Conservation (phyloP, 2,329 filamentous ascomycete genomes). For the Xylariaceae sp. region DNA sequence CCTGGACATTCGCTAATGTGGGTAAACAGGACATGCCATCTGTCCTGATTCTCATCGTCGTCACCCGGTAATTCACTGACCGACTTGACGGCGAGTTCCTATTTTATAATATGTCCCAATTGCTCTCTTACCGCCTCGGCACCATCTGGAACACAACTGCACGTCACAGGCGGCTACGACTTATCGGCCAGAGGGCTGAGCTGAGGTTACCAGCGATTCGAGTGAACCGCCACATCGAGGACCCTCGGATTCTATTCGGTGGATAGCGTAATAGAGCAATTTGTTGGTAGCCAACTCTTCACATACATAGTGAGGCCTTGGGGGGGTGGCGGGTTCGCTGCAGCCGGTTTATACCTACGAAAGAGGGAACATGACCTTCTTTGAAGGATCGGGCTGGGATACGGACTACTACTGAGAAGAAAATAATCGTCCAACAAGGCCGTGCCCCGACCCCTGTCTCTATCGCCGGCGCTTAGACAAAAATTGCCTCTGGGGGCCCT, state of each 20-base stretch:
- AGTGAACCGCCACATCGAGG: constrained; percentile 16
- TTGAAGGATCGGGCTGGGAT: constrained; percentile 24
- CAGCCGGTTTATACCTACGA: constrained; percentile 14
- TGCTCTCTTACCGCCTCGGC: constrained; percentile 17
- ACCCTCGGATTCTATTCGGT: constrained; percentile 14
- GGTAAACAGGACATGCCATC: neutral
- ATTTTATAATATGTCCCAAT: constrained; percentile 2
- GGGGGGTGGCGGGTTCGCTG: constrained; percentile 8
- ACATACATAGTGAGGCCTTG: constrained; percentile 11
- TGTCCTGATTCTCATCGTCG: constrained; percentile 1
- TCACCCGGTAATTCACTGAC: constrained; percentile 14
- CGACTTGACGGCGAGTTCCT: constrained; percentile 8
- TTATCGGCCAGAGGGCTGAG: neutral
- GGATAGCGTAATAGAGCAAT: constrained; percentile 4
- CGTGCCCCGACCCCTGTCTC: constrained; percentile 24
- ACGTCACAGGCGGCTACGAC: constrained; percentile 7
- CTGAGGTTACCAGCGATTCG: constrained; percentile 12
- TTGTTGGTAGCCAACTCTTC: neutral
- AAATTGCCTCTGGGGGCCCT: constrained; percentile 26
- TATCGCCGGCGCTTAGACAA: constrained; percentile 30
- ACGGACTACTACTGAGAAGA: constrained; percentile 2
- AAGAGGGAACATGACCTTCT: constrained; percentile 4
- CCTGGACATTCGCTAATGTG: neutral
- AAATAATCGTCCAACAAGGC: constrained; percentile 21
- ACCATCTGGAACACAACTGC: constrained; percentile 4